Evolutionary conservation across 2,329 filamentous ascomycete genomes (phyloP).

Genomic region (Aureobasidium sp.): DNA sequence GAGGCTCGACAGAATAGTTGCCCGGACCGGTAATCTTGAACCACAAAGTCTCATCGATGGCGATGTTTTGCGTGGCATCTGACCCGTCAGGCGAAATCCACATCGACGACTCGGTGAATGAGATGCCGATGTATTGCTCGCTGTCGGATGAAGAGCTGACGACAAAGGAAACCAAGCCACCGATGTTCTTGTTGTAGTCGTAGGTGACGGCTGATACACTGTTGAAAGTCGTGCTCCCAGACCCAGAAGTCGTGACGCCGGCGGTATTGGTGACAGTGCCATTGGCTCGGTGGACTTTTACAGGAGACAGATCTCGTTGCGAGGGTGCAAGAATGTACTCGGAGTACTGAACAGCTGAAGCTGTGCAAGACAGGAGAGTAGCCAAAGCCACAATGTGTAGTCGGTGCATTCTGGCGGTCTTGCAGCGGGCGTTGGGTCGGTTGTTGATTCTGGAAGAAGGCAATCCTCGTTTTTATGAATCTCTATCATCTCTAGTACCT

Average conservation of each 20-base stretch:
- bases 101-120: slow-evolving; percentile 36
- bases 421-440: not conserved
- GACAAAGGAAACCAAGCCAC: slow-evolving; percentile 32
- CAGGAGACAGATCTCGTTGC: not conserved
- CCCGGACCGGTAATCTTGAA: slow-evolving; percentile 36
- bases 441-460: not conserved
- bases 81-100: slow-evolving; percentile 43
- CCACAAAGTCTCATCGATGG: slow-evolving; percentile 44
- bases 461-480: not conserved
- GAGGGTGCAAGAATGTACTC: slow-evolving; percentile 9
- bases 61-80: slow-evolving; percentile 42
- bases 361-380: not conserved
- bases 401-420: not conserved
- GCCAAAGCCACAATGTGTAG: not conserved
- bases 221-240: not conserved
- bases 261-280: not conserved
- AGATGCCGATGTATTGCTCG: slow-evolving; percentile 36
- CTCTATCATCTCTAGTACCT: not conserved
- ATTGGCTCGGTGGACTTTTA: not conserved
- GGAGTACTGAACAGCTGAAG: not conserved
- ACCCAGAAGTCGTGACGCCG: not conserved
- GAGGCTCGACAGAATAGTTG: slow-evolving; percentile 34
- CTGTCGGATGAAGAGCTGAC: slow-evolving; percentile 28
- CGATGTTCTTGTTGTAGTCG: slow-evolving; percentile 30
- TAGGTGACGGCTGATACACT: slow-evolving; percentile 9